A percentile compares a stretch with the other conserved stretches of the same genome.
Evolutionary conservation across 116 monocot genomes (phyloP).

Genomic region (Trichopus zeylanicus): DNA sequence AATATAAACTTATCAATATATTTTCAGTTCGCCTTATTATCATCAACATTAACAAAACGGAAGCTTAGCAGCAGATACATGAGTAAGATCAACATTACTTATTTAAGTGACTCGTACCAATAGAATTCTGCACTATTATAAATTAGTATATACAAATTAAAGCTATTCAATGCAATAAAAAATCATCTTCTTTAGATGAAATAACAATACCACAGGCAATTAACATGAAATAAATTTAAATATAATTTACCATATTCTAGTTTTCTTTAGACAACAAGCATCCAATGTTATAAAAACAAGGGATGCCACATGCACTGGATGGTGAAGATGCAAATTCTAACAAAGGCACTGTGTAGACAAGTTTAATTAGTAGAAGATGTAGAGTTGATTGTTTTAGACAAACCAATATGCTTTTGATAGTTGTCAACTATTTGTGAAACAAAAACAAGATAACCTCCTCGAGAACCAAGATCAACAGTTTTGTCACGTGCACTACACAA

Average conservation of each 20-base stretch:
- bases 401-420: neutral
- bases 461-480: constrained; percentile 46
- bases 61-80: constrained; percentile 79
- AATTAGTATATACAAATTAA: neutral
- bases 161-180: too few species aligned
- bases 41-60: constrained; percentile 82
- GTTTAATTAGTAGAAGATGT: too few species aligned
- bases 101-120: constrained; percentile 58
- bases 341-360: too few species aligned
- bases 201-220: too few species aligned
- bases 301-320: too few species aligned
- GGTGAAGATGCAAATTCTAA: too few species aligned
- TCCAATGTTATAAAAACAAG: too few species aligned
- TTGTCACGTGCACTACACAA: constrained; percentile 45
- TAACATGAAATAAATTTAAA: too few species aligned
- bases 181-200: too few species aligned
- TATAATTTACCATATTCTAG: too few species aligned
- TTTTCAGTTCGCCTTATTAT: constrained; percentile 62
- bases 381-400: neutral
- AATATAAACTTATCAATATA: constrained; percentile 29
- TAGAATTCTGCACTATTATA: constrained; percentile 48
- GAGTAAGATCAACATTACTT: constrained; percentile 59
- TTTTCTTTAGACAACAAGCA: too few species aligned
- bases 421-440: constrained; percentile 35
- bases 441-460: constrained; percentile 65